A percentile compares a stretch with the other conserved stretches of the same genome.
phyloP scores from a whole-genome alignment of 805 yeast genomes.

The Zygosaccharomyces lentus region DNA sequence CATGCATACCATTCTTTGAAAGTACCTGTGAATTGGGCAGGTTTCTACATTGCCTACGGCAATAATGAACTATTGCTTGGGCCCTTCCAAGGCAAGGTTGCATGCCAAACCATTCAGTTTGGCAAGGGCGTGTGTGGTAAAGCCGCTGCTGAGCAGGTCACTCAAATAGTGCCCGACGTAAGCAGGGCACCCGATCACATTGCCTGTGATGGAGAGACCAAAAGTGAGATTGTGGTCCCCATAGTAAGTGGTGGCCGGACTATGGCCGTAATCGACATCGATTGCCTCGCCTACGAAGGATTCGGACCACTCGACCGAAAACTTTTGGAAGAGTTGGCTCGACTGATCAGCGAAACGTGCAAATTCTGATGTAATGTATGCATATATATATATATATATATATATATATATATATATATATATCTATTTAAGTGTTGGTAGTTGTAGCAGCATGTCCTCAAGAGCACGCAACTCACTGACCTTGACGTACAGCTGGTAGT shows the following conservation, averaged over 20 bases:
- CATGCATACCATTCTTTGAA: slow-evolving; percentile 68
- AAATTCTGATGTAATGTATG: slow-evolving; percentile 41
- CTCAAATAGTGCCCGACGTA: slow-evolving; percentile 79
- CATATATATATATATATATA: too few species aligned
- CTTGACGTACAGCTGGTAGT: slow-evolving; percentile 13
- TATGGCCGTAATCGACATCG: slow-evolving; percentile 82
- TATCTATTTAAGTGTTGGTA: neutral
- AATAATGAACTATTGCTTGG: slow-evolving; percentile 56
- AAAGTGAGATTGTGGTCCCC: slow-evolving; percentile 92
- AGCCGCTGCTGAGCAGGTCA: slow-evolving; percentile 55
- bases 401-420: too few species aligned
- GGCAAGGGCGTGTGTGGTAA: slow-evolving; percentile 93
- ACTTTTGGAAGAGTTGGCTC: slow-evolving; percentile 57
- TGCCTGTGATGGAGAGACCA: slow-evolving; percentile 94
- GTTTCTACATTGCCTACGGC: slow-evolving; percentile 59
- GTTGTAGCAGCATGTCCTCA: slow-evolving; percentile 3
- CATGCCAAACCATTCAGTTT: slow-evolving; percentile 75
- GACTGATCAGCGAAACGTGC: slow-evolving; percentile 49
- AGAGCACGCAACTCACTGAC: slow-evolving; percentile 7
- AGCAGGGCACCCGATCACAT: slow-evolving; percentile 83
- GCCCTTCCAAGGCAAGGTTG: slow-evolving; percentile 96
- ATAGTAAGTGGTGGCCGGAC: slow-evolving; percentile 45
- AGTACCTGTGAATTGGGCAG: slow-evolving; percentile 80
- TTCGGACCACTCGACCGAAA: slow-evolving; percentile 61
- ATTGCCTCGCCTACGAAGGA: slow-evolving; percentile 61